Evolutionary conservation across 2,329 filamentous ascomycete genomes (phyloP).

Genomic region (Fusarium dimerum): DNA sequence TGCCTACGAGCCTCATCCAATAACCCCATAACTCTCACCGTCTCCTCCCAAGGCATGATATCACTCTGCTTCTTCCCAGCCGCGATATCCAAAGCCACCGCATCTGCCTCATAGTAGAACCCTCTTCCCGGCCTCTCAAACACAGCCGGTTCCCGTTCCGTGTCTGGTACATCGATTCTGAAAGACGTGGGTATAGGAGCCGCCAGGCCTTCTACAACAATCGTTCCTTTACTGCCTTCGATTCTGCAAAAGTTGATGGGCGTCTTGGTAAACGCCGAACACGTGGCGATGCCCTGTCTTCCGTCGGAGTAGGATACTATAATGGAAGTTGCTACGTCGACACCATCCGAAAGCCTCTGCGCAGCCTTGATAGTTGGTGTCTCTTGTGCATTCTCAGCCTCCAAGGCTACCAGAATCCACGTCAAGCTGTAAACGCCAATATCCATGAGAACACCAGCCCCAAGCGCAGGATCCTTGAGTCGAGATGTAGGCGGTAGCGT

Average conservation of each 20-base stretch:
- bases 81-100: conserved; percentile 39
- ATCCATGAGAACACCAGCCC: conserved; percentile 43
- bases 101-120: conserved; percentile 46
- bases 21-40: conserved; percentile 43
- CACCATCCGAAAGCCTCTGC: conserved; percentile 35
- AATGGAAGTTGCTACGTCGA: conserved; percentile 36
- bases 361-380: conserved; percentile 37
- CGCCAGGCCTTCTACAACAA: conserved; percentile 37
- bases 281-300: conserved; percentile 42
- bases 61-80: conserved; percentile 38
- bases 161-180: conserved; percentile 33
- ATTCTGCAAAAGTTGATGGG: conserved; percentile 35
- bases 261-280: conserved; percentile 31
- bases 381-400: conserved; percentile 27
- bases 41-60: conserved; percentile 46
- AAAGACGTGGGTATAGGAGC: conserved; percentile 38
- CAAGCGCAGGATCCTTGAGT: conserved; percentile 38
- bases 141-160: conserved; percentile 33
- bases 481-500: conserved; percentile 32
- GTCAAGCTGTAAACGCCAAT: conserved; percentile 44
- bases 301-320: conserved; percentile 41
- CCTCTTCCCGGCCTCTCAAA: conserved; percentile 37
- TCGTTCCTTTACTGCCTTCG: conserved; percentile 39
- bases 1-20: conserved; percentile 45
- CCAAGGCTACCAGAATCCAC: conserved; percentile 38